A percentile compares a stretch with the other conserved stretches of the same genome.
phyloP scores from a whole-genome alignment of 2,329 filamentous ascomycete genomes.

The Aspergillus quadricinctus region DNA sequence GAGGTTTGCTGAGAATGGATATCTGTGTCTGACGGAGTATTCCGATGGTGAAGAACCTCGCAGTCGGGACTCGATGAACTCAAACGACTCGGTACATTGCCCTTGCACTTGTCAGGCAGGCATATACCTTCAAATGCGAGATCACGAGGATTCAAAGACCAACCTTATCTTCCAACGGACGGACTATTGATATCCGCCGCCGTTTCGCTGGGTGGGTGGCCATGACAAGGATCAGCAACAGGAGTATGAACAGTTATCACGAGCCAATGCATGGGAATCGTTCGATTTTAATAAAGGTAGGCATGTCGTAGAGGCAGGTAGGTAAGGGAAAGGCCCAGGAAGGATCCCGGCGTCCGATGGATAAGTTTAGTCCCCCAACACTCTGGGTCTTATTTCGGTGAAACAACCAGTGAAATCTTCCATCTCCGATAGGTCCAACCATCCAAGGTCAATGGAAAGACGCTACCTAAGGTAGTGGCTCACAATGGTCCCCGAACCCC shows the following conservation, averaged over 20 bases:
- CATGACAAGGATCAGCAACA: conserved; percentile 23
- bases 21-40: background rate
- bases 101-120: background rate
- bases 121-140: background rate
- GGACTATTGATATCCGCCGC: conserved; percentile 29
- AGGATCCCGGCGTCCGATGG: background rate
- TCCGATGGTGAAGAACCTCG: background rate
- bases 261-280: background rate
- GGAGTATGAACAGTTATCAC: background rate
- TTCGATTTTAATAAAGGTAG: background rate
- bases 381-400: no score
- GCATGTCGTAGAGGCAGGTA: background rate
- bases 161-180: conserved; percentile 18
- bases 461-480: background rate
- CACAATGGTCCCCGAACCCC: background rate
- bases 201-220: conserved; percentile 33
- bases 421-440: background rate
- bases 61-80: background rate
- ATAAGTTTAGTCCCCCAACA: background rate
- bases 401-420: background rate
- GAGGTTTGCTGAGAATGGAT: background rate
- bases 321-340: background rate
- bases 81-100: background rate
- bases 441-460: background rate
- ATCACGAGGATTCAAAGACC: background rate